These are phyloP conservation scores for Raphanus sativus DNA, from an alignment of 345 rosid genomes.

Conservation along the genomic window DNA sequence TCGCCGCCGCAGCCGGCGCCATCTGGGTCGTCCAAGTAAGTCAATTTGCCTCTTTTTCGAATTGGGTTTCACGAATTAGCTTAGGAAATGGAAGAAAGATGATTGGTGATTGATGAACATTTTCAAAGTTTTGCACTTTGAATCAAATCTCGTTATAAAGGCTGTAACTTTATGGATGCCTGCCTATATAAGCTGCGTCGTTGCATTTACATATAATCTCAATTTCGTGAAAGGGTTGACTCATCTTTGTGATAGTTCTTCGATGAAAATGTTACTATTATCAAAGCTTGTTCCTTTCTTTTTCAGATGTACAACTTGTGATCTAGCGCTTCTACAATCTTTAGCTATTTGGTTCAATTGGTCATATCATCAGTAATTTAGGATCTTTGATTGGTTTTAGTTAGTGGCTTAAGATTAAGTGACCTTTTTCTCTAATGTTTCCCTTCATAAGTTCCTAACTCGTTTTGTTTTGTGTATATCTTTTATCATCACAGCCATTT, in stretches of 20 bases:
- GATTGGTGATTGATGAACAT: neutral
- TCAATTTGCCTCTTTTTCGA: neutral
- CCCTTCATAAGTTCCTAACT: neutral
- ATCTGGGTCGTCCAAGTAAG: constrained; percentile 75
- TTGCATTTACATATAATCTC: neutral
- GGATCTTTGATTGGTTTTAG: constrained; percentile 9
- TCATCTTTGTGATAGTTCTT: neutral
- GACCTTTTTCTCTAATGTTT: neutral
- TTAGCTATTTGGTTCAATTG: neutral
- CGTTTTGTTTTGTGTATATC: no score
- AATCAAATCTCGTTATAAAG: no score
- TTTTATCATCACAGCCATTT: constrained; percentile 59
- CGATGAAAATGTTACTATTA: no score
- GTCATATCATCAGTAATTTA: neutral
- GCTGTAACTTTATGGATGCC: neutral
- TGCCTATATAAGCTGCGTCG: neutral
- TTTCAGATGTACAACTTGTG: no score
- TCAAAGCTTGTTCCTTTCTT: neutral
- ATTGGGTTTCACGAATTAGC: neutral
- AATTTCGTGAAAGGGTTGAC: neutral
- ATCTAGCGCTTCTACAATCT: no score
- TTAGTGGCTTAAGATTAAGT: neutral
- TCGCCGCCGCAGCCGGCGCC: constrained; percentile 71
- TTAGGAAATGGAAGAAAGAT: neutral
- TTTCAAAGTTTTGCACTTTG: neutral